Evolutionary conservation across 1,139 yeast species (phyloP).

Genomic region (Kurtzmaniella quercitrusa): DNA sequence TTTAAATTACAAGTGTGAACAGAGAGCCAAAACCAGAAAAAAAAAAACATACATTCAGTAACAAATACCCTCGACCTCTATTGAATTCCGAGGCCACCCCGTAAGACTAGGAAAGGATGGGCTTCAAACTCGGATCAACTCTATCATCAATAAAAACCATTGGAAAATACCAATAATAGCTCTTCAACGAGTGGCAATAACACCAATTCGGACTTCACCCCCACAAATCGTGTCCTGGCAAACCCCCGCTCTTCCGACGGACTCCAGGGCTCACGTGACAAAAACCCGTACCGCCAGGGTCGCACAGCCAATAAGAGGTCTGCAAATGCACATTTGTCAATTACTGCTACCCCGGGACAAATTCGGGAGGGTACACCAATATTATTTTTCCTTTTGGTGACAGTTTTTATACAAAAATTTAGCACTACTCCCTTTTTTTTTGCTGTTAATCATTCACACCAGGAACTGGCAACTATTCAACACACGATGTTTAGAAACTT

Average conservation of each 20-base stretch:
- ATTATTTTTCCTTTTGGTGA: slow-evolving; percentile 1
- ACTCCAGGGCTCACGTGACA: not conserved
- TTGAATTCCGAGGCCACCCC: no score
- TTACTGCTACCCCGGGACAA: slow-evolving; percentile 10
- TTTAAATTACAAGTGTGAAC: no score
- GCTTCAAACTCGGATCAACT: no score
- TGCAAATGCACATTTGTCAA: slow-evolving; percentile 9
- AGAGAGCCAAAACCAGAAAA: no score
- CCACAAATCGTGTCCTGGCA: not conserved
- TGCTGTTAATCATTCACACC: not conserved
- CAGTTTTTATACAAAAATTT: slow-evolving; percentile 3
- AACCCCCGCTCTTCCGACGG: slow-evolving; percentile 1
- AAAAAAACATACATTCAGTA: no score
- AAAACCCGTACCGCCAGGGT: not conserved
- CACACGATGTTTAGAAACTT: slow-evolving; percentile 7
- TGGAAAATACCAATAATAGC: no score
- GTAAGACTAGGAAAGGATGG: no score
- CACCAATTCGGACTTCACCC: not conserved
- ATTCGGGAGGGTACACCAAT: not conserved
- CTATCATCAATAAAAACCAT: no score
- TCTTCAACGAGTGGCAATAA: no score
- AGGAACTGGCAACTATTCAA: not conserved
- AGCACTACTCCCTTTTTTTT: slow-evolving; percentile 3
- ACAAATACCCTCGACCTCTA: no score
- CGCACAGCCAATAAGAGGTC: slow-evolving; percentile 6